Percentiles rank a stretch among this genome's conserved stretches.
Conservation (phyloP, 202 grass and related monocot species). For the Digitaria exilis region DNA sequence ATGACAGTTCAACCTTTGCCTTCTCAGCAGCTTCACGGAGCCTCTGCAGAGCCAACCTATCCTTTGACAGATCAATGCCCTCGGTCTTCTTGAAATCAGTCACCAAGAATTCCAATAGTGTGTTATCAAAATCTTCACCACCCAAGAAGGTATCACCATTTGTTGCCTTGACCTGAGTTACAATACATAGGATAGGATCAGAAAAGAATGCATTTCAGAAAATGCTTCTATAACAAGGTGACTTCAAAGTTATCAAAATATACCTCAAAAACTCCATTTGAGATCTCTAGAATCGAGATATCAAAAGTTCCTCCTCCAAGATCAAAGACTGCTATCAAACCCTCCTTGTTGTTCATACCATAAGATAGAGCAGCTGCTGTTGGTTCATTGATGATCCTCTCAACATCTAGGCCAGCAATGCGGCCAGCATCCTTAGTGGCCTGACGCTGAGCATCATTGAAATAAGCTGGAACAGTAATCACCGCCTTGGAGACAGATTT, state of each 20-base stretch:
- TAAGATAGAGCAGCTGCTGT: slow-evolving; percentile 69
- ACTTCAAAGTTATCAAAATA: not conserved
- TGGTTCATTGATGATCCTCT: slow-evolving; percentile 72
- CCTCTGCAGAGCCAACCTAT: slow-evolving; percentile 31
- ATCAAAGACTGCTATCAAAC: slow-evolving; percentile 67
- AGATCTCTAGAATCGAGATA: slow-evolving; percentile 58
- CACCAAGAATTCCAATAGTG: slow-evolving; percentile 29
- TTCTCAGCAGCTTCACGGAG: slow-evolving; percentile 42
- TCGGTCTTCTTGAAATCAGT: slow-evolving; percentile 29
- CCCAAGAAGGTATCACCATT: slow-evolving; percentile 39
- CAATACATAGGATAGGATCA: not conserved
- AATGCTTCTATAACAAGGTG: not conserved
- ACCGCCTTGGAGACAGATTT: slow-evolving; percentile 90
- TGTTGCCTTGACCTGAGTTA: slow-evolving; percentile 29
- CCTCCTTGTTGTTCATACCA: slow-evolving; percentile 73
- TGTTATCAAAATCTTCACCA: slow-evolving; percentile 40
- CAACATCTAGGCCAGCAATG: slow-evolving; percentile 63
- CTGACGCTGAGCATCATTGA: slow-evolving; percentile 91
- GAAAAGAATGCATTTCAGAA: not conserved
- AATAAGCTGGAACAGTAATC: slow-evolving; percentile 89
- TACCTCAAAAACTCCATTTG: slow-evolving; percentile 46
- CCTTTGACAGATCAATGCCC: slow-evolving; percentile 33
- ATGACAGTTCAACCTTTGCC: slow-evolving; percentile 40
- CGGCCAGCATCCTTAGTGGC: slow-evolving; percentile 93
- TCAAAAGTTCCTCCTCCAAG: slow-evolving; percentile 75